Conservation (phyloP, 2,329 filamentous ascomycete genomes). For the Tolypocladium tundrense region DNA sequence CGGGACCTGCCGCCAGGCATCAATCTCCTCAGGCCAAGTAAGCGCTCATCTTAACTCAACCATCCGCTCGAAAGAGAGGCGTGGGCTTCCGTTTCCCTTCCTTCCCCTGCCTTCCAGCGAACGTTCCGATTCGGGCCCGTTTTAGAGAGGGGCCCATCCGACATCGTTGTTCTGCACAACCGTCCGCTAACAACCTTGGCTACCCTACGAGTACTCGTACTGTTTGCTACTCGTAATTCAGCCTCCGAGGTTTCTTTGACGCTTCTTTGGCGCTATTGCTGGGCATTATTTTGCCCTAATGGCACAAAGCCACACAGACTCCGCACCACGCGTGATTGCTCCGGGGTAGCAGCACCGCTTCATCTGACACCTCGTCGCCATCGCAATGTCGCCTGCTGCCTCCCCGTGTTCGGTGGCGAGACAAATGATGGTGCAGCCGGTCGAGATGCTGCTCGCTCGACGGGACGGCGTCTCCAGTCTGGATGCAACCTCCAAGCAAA, state of each 20-base stretch:
- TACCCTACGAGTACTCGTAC: no score
- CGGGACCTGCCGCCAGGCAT: no score
- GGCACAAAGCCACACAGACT: not conserved
- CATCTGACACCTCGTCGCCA: not conserved
- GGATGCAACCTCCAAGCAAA: not conserved
- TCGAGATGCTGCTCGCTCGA: not conserved
- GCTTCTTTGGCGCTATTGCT: not conserved
- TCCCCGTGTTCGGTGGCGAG: slow-evolving; percentile 6
- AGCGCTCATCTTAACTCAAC: not conserved
- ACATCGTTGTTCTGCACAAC: not conserved
- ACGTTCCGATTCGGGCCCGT: not conserved
- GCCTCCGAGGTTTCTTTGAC: not conserved
- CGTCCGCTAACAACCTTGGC: not conserved
- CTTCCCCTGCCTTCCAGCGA: not conserved
- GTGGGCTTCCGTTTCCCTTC: not conserved
- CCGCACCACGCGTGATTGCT: not conserved
- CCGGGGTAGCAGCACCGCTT: not conserved
- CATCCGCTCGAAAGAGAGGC: not conserved
- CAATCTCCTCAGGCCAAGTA: no score
- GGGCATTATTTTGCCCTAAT: not conserved
- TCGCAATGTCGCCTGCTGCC: slow-evolving; percentile 1
- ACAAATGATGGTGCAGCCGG: slow-evolving; percentile 2
- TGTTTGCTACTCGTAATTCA: not conserved
- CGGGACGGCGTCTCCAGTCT: not conserved
- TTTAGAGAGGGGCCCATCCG: not conserved